These are phyloP conservation scores for Halteria grandinella DNA, from an alignment of 73 alveolate species.

Conservation along the genomic window DNA sequence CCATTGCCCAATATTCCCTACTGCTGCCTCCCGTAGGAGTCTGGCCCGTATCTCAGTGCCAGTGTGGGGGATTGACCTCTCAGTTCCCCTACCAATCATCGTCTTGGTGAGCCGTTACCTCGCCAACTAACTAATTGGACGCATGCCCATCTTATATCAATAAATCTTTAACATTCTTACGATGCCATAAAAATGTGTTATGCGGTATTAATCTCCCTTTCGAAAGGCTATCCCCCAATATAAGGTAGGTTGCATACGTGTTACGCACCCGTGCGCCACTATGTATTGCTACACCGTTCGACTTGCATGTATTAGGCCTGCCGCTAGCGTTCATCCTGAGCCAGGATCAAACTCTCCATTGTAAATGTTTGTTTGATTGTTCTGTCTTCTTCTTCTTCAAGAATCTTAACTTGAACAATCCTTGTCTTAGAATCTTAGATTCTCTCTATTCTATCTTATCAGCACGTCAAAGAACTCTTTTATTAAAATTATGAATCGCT, in stretches of 20 bases:
- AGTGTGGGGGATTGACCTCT: constrained; percentile 55
- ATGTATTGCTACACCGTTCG: constrained; percentile 6
- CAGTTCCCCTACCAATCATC: constrained; percentile 29
- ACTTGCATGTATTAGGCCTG: constrained; percentile 59
- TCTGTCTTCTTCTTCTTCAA: not conserved
- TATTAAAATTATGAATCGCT: too few relatives aligned
- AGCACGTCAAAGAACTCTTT: too few relatives aligned
- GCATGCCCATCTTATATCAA: constrained; percentile 26
- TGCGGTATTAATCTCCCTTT: constrained; percentile 4
- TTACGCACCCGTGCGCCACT: constrained; percentile 39
- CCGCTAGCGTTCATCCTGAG: constrained; percentile 57
- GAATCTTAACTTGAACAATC: too few relatives aligned
- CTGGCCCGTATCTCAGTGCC: constrained; percentile 60
- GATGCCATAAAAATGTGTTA: constrained; percentile 3
- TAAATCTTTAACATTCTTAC: not conserved
- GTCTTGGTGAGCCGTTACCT: constrained; percentile 64
- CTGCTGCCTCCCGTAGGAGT: constrained; percentile 74
- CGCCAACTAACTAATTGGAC: constrained; percentile 51
- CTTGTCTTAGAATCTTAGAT: too few relatives aligned
- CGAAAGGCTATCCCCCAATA: constrained; percentile 18
- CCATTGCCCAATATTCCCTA: constrained; percentile 69
- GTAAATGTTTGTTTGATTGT: not conserved
- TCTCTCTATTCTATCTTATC: too few relatives aligned
- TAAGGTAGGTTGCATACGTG: constrained; percentile 21
- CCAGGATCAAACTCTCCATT: constrained; percentile 57